Conservation (phyloP, 2,329 filamentous ascomycete species). For the Neopestalotiopsis clavispora region DNA sequence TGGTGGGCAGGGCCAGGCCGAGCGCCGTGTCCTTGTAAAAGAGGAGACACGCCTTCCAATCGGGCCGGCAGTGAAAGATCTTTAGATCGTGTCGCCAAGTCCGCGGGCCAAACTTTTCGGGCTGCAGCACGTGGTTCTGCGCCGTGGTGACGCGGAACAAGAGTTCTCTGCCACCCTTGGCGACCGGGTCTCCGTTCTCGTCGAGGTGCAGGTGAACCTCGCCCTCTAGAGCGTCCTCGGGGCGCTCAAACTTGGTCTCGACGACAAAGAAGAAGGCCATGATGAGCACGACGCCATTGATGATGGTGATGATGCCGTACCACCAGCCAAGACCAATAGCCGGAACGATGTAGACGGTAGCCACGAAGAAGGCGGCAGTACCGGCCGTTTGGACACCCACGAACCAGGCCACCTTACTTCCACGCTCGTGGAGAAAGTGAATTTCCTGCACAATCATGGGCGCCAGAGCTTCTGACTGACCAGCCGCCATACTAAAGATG, state of each 20-base stretch:
- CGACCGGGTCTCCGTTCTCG: background rate
- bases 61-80: slow-evolving; percentile 25
- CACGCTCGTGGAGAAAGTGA: slow-evolving; percentile 28
- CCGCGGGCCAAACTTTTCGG: slow-evolving; percentile 15
- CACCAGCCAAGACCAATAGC: slow-evolving; percentile 25
- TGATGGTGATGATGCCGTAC: slow-evolving; percentile 27
- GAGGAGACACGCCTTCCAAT: slow-evolving; percentile 19
- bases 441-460: slow-evolving; percentile 30
- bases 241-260: slow-evolving; percentile 25
- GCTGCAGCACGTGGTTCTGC: slow-evolving; percentile 20
- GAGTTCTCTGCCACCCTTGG: slow-evolving; percentile 10
- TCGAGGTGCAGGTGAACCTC: slow-evolving; percentile 7
- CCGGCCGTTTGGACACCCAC: slow-evolving; percentile 23
- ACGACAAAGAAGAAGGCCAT: slow-evolving; percentile 24
- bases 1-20: slow-evolving; percentile 23
- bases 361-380: slow-evolving; percentile 25
- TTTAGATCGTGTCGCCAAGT: slow-evolving; percentile 30
- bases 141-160: slow-evolving; percentile 19
- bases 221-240: slow-evolving; percentile 19
- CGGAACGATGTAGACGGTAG: slow-evolving; percentile 25
- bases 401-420: slow-evolving; percentile 23
- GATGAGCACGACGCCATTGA: slow-evolving; percentile 22
- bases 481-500: slow-evolving; percentile 36
- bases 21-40: slow-evolving; percentile 27
- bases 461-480: slow-evolving; percentile 35